These are phyloP conservation scores for Trichoderma parareesei DNA, from an alignment of 495 filamentous ascomycete genomes.

Conservation along the genomic window DNA sequence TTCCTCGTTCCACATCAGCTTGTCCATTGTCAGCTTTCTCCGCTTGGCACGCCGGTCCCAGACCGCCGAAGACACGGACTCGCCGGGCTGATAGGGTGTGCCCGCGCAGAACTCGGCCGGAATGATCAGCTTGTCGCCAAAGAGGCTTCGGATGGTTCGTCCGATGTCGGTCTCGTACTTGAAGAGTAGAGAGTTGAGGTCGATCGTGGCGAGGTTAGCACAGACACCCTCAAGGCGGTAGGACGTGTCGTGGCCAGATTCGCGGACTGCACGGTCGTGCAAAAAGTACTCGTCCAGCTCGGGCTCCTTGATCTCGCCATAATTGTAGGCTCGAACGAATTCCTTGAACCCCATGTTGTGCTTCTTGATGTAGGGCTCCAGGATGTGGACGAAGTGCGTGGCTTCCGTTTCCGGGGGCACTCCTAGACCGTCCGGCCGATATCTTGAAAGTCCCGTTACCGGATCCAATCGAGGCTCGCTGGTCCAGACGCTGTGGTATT, in stretches of 20 bases:
- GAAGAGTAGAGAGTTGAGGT: slow-evolving; percentile 87
- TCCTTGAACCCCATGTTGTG: slow-evolving; percentile 70
- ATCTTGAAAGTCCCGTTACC: slow-evolving; percentile 76
- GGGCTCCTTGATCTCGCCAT: slow-evolving; percentile 67
- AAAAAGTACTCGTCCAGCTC: slow-evolving; percentile 90
- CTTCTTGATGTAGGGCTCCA: slow-evolving; percentile 80
- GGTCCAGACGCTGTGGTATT: slow-evolving; percentile 91
- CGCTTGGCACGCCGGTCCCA: slow-evolving; percentile 84
- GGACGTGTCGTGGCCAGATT: slow-evolving; percentile 94
- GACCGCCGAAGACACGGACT: slow-evolving; percentile 66
- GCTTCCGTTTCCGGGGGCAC: slow-evolving; percentile 93
- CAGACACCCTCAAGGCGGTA: slow-evolving; percentile 85
- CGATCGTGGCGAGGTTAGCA: slow-evolving; percentile 84
- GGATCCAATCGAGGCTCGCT: slow-evolving; percentile 69
- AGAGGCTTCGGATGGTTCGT: slow-evolving; percentile 68
- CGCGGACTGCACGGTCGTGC: slow-evolving; percentile 88
- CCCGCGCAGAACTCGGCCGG: slow-evolving; percentile 68
- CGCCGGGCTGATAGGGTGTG: slow-evolving; percentile 41
- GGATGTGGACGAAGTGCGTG: slow-evolving; percentile 76
- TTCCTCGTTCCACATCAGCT: slow-evolving; percentile 82
- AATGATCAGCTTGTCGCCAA: slow-evolving; percentile 68
- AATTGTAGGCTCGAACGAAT: slow-evolving; percentile 82
- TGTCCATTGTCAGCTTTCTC: slow-evolving; percentile 73
- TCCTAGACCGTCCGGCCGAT: slow-evolving; percentile 80
- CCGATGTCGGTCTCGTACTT: slow-evolving; percentile 94